Base-by-base conservation (phyloP, 2,329 filamentous ascomycete genomes). In the Rutstroemia sp. region DNA sequence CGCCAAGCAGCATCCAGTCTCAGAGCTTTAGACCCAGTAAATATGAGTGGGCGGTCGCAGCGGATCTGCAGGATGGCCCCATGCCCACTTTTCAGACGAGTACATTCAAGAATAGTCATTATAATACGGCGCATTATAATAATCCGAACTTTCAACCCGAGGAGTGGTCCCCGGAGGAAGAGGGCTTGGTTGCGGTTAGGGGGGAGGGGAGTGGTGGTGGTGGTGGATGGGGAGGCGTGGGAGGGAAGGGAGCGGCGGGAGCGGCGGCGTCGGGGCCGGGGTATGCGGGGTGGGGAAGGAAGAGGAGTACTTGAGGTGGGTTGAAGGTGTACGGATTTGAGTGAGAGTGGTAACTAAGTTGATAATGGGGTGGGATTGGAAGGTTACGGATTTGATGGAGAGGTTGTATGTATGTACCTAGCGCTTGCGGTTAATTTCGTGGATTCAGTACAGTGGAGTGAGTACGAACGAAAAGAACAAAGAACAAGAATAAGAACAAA, bases 91-190 rank as follows among this genome's bases (percentile, higher is more conserved):
- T 70, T 23, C 64, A 69, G 53, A 85, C 80, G 2, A 78, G 74
- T 51, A 81, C 79, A 1, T 87, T 87, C 65, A 83, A 83, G 65
- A 85, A 86, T 62, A 83, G 79, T 52, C 80, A 86, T 54, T 85
- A 81, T 71, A 87, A 86, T 63, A 78, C 78, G 48, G 83, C 83
- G 0, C 84, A 87, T 66, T 87, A 82, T 62, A 82, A 82, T 58
- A 87, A 87, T 61, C 80, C 81, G 42, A 76, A 81, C 61, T 82
- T 82, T 60, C 79, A 81, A 58, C 79, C 79, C 0, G 78, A 81
- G 61, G 76, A 79, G 67, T 80, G 69, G 69, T 65, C 57, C 14
- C 69, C 68, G 12, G 69, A 71, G 9, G 63, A 60, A 3, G 69
- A 70, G 10, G 69, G 70, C 2, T 25, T 46, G 14, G 18, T 18